Evolutionary conservation across 2,329 filamentous ascomycete genomes (phyloP), one percentile per base, ranked within the genome.

Genomic region (Ilyonectria destructans): DNA sequence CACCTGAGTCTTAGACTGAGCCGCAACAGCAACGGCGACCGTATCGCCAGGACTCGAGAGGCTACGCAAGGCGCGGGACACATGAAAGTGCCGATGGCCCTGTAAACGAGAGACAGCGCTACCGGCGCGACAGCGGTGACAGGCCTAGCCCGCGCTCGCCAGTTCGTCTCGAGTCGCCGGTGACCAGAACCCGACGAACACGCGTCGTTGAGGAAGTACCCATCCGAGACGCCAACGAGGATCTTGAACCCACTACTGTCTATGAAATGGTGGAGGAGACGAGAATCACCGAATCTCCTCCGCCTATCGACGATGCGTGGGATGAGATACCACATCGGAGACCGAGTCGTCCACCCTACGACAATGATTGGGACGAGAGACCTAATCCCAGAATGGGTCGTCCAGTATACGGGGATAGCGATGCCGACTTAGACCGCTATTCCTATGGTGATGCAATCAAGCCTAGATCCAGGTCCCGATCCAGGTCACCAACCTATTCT

Each of bases 231-330:
- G 49, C 45, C 9, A 46, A 58, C 37, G 37, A 31, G 10, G 40
- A 52, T 31, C 31, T 58, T 4, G 52, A 46, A 4, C 23, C 23
- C 4, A 43, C 55, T 8, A 51, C 49, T 33, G 46, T 55, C n/a
- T 12, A 33, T n/a, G 23, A 62, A 17, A 21, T 37, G 21, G 52
- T 54, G 5, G 55, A 58, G 15, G 43, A 51, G 13, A 55, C 52
- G 63, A 46, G 54, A 49, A 61, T 70, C 23, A 71, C 71, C 3
- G 69, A 67, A 55, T 74, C 71, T 43, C 71, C 71, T 2, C 62
- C 54, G 19, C 71, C 62, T 48, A 72, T 74, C 26, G 71, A 72
- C 4, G 64, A 59, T 31, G 45, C 31, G 2, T 52, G 68, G 45
- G 54, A 54, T 21, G 59, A 40, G 17, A 56, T 61, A 29, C 40